Conservation (phyloP, 768 basidiomycete species). For the Mrakia frigida region DNA sequence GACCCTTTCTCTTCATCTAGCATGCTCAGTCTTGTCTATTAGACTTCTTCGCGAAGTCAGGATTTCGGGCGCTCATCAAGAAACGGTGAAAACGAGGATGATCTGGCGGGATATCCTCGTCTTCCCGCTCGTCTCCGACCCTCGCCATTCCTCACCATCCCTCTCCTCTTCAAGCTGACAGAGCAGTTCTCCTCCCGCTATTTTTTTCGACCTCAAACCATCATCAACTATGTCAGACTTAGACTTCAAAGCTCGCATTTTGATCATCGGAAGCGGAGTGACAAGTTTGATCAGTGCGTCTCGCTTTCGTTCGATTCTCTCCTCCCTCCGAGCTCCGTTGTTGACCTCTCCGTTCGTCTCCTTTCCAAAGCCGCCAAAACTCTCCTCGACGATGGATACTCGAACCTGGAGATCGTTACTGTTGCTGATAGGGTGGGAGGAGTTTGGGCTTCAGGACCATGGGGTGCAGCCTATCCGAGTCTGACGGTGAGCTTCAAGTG, state of each 20-base stretch:
- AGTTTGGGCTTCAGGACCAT: background rate
- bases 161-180: too few relatives aligned
- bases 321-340: background rate
- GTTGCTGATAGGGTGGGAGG: constrained; percentile 8
- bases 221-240: background rate
- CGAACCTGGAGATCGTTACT: background rate
- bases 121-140: too few relatives aligned
- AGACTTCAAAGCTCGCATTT: background rate
- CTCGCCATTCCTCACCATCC: too few relatives aligned
- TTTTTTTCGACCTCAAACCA: background rate
- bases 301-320: background rate
- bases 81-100: too few relatives aligned
- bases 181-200: background rate
- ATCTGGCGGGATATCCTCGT: too few relatives aligned
- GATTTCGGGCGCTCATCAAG: too few relatives aligned
- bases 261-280: background rate
- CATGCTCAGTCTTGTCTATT: too few relatives aligned
- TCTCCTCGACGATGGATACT: constrained; percentile 15
- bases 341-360: background rate
- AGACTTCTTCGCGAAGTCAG: too few relatives aligned
- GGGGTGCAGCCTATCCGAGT: background rate
- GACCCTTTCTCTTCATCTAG: too few relatives aligned
- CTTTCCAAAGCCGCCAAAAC: background rate
- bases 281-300: background rate
- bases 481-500: background rate